These are phyloP conservation scores for Zymoseptoria tritici DNA, from an alignment of 2,329 filamentous ascomycete species.

Conservation along the genomic window DNA sequence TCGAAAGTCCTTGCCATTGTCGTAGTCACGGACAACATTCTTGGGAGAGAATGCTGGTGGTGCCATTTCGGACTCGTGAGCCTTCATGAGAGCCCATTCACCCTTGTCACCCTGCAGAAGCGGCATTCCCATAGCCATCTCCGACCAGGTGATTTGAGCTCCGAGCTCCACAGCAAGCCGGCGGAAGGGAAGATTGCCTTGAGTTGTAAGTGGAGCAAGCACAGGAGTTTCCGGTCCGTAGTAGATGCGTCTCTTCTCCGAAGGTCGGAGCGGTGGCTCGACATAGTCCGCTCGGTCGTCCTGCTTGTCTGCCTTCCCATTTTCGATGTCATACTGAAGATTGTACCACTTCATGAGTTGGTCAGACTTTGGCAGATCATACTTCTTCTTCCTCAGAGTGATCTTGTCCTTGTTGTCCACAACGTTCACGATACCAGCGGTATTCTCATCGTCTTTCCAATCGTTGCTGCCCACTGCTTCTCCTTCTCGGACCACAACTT, in stretches of 20 bases:
- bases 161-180: constrained; percentile 83
- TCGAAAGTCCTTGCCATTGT: constrained; percentile 72
- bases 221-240: constrained; percentile 90
- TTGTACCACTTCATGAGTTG: constrained; percentile 72
- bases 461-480: constrained; percentile 22
- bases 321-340: constrained; percentile 17
- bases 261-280: constrained; percentile 82
- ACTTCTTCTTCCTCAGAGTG: constrained; percentile 64
- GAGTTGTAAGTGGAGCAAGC: constrained; percentile 90
- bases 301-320: constrained; percentile 37
- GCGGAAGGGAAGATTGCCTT: constrained; percentile 92
- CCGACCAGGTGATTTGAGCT: constrained; percentile 89
- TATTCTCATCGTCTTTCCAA: constrained; percentile 26
- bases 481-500: constrained; percentile 18
- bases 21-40: constrained; percentile 64
- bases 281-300: constrained; percentile 73
- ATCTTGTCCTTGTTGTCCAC: constrained; percentile 65
- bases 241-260: constrained; percentile 89
- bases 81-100: constrained; percentile 93
- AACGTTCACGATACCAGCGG: constrained; percentile 65
- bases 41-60: constrained; percentile 60
- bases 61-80: constrained; percentile 72
- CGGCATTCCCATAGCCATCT: constrained; percentile 93
- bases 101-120: constrained; percentile 81
- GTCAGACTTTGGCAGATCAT: constrained; percentile 65